Percentiles rank a stretch among this genome's conserved stretches.
These are phyloP conservation scores for Xylaria arbuscula DNA, from an alignment of 2,329 filamentous ascomycete species.

Conservation along the genomic window DNA sequence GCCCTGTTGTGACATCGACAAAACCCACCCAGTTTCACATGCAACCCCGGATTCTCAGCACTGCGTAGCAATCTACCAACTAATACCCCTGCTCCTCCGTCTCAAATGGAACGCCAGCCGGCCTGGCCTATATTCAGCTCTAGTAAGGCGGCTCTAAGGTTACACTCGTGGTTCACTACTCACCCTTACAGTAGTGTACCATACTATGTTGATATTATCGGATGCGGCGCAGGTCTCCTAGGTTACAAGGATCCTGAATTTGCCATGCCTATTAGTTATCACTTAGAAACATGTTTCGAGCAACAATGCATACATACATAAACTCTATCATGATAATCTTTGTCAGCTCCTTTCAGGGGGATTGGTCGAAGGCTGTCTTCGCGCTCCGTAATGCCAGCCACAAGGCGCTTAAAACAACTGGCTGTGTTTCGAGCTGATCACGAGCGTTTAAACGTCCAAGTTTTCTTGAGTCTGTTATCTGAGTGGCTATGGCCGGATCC, in stretches of 20 bases:
- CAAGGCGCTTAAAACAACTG: constrained; percentile 11
- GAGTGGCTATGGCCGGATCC: neutral
- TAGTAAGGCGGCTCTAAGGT: constrained; percentile 13
- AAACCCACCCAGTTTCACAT: constrained; percentile 49
- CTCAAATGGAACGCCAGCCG: constrained; percentile 19
- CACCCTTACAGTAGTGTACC: too few species aligned
- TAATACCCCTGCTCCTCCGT: constrained; percentile 2
- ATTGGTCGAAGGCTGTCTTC: constrained; percentile 10
- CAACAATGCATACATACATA: neutral
- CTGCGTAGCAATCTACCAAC: neutral
- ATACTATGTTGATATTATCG: neutral
- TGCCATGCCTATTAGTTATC: neutral
- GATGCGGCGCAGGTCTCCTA: constrained; percentile 6
- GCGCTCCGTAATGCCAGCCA: neutral
- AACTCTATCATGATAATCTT: neutral
- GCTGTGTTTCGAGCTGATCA: constrained; percentile 19
- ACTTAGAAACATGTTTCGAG: constrained; percentile 21
- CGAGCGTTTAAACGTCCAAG: neutral
- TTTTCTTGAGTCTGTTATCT: neutral
- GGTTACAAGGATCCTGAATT: constrained; percentile 14
- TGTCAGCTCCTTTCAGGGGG: neutral
- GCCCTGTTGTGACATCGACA: constrained; percentile 45
- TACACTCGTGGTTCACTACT: neutral
- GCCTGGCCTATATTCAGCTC: constrained; percentile 9
- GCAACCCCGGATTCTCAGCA: constrained; percentile 21